Base-by-base conservation (phyloP, 164 flowering plant genomes). In the Tinospora cordifolia region DNA sequence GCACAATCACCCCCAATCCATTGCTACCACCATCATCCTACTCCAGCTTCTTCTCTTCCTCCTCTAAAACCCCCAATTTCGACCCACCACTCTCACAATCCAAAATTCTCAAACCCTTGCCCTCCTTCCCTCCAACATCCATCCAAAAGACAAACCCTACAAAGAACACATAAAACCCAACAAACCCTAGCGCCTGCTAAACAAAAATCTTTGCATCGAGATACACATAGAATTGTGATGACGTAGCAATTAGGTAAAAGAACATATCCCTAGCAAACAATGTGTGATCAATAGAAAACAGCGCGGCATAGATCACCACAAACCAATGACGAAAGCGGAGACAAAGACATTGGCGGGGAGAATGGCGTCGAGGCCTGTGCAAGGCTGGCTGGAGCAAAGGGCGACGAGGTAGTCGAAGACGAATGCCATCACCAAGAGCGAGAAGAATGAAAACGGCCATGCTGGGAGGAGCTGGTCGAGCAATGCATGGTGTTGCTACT, bases 131-230 rank as follows among this genome's bases (percentile, higher is more conserved):
- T 14, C 90, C 91, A 68, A 88, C 84, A 84, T 94, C 99, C 96
- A 90, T 94, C 90, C 92, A 92, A 76, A 94, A 88, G 80, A 94
- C 99, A 76, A 92, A 71, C 74, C 86, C 99, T 59, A 95, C 96
- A 75, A 95, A 95, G 68, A 95, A 87, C 62, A 83, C 51, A 79
- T 95, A 95, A 71, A 90, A 92, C 76, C 83, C 91, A 27, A 92
- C 94, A 81, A 95, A 91, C 44, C 93, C 98, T 78, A 87, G 68
- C 1, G 98, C 99, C 79, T 95, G 99, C 98, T 97, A 95, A 14
- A 95, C 69, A 54, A 69, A 90, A 67, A 95, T 87, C 89, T 91
- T 96, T 21, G 85, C 99, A 72, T 91, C 88, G 63, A 92, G 77
- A 72, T 92, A 95, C 7, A 92, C 96, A 71, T 82, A 89, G 71